Conservation (phyloP, 176 grass and related monocot genomes). For the Raddia guianensis region DNA sequence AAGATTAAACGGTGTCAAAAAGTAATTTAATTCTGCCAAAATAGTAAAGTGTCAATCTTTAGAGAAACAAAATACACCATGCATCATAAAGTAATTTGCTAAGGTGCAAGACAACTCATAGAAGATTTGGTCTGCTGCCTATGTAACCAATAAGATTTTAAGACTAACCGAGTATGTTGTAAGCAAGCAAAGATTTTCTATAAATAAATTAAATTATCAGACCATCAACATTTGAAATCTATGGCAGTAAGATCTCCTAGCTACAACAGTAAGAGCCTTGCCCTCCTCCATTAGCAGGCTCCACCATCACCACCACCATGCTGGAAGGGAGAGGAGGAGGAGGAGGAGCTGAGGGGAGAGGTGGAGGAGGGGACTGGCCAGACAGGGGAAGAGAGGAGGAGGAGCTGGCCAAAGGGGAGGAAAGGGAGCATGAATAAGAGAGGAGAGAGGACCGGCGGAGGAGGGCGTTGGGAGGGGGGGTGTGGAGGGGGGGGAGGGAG, state of each 20-base stretch:
- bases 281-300: no score
- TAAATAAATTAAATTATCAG: background rate
- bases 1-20: background rate
- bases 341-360: no score
- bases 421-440: no score
- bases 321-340: no score
- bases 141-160: background rate
- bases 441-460: no score
- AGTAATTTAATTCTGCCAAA: no score
- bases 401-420: no score
- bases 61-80: background rate
- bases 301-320: no score
- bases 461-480: no score
- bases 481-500: no score
- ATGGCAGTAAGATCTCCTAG: background rate
- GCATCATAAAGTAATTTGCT: background rate
- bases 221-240: slow-evolving; percentile 17
- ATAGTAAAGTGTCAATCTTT: background rate
- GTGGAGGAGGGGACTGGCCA: no score
- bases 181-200: background rate
- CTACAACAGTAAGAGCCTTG: slow-evolving; percentile 8
- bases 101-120: background rate
- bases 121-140: slow-evolving; percentile 12
- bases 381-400: no score
- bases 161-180: background rate